Evolutionary conservation across 2,329 filamentous ascomycete species (phyloP).

Genomic region (Gnomoniopsis sp.): DNA sequence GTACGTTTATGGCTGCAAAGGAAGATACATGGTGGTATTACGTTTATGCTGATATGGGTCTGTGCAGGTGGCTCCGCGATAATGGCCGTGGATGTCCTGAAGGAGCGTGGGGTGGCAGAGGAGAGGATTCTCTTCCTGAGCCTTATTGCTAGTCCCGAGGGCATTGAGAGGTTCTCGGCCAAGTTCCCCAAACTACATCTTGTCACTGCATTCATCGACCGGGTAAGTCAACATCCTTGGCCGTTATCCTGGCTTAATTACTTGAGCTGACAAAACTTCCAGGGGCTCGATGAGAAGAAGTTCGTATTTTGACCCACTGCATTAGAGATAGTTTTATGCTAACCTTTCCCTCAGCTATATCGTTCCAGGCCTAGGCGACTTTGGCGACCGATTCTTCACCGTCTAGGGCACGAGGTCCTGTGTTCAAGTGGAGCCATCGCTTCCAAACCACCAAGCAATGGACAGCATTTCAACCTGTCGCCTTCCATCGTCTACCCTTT

Average conservation of each 20-base stretch:
- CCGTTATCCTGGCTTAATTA: not conserved
- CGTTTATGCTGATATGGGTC: constrained; percentile 3
- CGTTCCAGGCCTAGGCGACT: constrained; percentile 88
- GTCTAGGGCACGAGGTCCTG: constrained; percentile 48
- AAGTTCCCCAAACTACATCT: constrained; percentile 87
- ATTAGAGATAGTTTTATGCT: constrained; percentile 25
- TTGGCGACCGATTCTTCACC: constrained; percentile 94
- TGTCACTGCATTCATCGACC: constrained; percentile 92
- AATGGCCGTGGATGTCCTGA: constrained; percentile 94
- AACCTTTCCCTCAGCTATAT: constrained; percentile 70
- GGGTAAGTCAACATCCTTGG: constrained; percentile 41
- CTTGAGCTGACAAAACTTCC: constrained; percentile 23
- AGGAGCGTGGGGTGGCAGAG: constrained; percentile 85
- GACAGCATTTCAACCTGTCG: not conserved
- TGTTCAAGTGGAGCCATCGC: not conserved
- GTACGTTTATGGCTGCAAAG: constrained; percentile 42
- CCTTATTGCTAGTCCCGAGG: constrained; percentile 93
- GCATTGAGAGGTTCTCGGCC: constrained; percentile 82
- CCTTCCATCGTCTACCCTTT: not conserved
- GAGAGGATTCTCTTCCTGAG: constrained; percentile 96
- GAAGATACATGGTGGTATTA: not conserved
- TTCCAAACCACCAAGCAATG: not conserved
- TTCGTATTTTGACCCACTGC: constrained; percentile 43
- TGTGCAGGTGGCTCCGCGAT: constrained; percentile 81
- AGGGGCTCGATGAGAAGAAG: constrained; percentile 97